phyloP scores from a whole-genome alignment of 2,329 filamentous ascomycete species.

The Neonectria faginata region DNA sequence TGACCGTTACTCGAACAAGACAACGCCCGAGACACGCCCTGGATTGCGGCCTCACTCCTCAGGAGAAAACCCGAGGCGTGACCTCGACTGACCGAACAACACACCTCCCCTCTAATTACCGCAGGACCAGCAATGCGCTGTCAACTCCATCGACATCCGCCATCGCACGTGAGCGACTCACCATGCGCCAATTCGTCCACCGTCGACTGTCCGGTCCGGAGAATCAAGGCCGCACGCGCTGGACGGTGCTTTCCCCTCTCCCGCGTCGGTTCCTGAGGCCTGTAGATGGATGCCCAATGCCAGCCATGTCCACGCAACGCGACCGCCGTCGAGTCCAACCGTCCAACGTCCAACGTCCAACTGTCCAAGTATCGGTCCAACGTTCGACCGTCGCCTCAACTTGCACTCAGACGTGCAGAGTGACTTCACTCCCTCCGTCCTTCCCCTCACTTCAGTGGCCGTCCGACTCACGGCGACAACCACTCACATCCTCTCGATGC shows the following conservation, averaged over 20 bases:
- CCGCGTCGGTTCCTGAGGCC: conserved; percentile 1
- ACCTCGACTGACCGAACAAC: not conserved
- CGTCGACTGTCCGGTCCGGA: not conserved
- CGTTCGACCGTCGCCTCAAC: conserved; percentile 6
- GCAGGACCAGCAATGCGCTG: conserved; percentile 17
- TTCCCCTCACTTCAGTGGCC: not conserved
- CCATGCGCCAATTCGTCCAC: conserved; percentile 26
- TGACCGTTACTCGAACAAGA: not conserved
- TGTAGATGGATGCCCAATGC: conserved; percentile 21
- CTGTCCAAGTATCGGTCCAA: not conserved
- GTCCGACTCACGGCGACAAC: not conserved
- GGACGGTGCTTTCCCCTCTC: not conserved
- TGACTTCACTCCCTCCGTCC: conserved; percentile 5
- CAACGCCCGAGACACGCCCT: not conserved
- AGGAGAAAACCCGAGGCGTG: not conserved
- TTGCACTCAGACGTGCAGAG: conserved; percentile 8
- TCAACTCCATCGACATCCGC: conserved; percentile 16
- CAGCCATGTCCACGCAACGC: too few relatives aligned
- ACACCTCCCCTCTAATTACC: not conserved
- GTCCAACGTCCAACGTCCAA: too few relatives aligned
- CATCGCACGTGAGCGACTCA: conserved; percentile 25
- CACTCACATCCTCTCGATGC: conserved; percentile 6
- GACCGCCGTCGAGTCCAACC: too few relatives aligned
- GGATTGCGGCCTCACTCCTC: not conserved
- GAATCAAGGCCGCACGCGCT: too few relatives aligned